Evolutionary conservation across 1,284 basidiomycete species (phyloP), one percentile per base, ranked within the genome.

Genomic region (Trametes polyzona): DNA sequence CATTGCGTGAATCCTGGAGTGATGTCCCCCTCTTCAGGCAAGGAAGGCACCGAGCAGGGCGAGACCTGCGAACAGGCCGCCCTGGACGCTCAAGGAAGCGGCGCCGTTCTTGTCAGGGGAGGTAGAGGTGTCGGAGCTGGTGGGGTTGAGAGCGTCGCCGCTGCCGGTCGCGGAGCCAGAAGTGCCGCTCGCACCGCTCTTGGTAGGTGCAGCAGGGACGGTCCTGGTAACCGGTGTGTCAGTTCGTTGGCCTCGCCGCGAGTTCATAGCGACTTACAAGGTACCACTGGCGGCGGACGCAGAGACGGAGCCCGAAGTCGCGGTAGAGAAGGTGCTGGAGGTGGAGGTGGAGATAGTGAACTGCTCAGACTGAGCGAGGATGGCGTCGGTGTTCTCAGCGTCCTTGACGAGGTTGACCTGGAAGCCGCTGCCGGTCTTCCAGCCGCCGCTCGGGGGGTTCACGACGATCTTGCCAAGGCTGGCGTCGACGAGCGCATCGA

Each of bases 321-420:
- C 55, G 32, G 57, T 48, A 23, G 64, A 61, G 52, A 57, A 61
- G 36, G 65, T 37, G 35, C 62, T 69, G 12, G 67, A 66, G 50
- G 71, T 64, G 33, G 67, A 57, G 1, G 66, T 57, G 42, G 70
- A 76, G 71, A 93, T 86, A 55, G 68, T 68, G 69, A 89, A 90
- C 50, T 80, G 61, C 16, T 46, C 41, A 17, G 86, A 92, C 73
- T 93, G 89, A 42, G 90, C 88, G 50, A 81, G 76, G 61, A 92
- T 83, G 52, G 73, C 71, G 69, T 74, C 71, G 17, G 79, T 68
- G 43, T 81, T 57, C 26, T 78, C 55, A 4, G 76, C 62, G 61
- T 81, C 76, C 66, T 76, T 65, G 62, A 87, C 83, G 30, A 94
- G 71, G 76, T 93, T 92, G 71, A 94, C 78, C 53, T 83, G 85